A percentile compares a stretch with the other conserved stretches of the same genome.
phyloP scores from a whole-genome alignment of 2,329 filamentous ascomycete genomes.

The Nothophaeocryptopus gaeumannii region DNA sequence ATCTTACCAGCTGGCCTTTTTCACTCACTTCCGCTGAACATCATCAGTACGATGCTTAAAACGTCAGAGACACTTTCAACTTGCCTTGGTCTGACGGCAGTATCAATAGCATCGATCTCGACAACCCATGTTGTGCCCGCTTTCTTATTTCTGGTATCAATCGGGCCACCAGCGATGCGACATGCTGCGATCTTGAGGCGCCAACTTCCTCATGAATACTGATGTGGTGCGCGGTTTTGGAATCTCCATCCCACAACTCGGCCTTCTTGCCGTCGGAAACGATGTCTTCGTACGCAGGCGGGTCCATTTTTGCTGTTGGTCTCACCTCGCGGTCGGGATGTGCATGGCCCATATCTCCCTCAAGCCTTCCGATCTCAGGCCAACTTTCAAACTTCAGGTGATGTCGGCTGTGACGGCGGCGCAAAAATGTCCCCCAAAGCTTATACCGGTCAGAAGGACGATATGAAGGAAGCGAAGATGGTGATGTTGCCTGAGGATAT shows the following conservation, averaged over 20 bases:
- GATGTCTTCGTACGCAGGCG: slow-evolving; percentile 33
- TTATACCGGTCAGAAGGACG: too few species aligned
- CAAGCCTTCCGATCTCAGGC: too few species aligned
- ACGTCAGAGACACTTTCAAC: neutral
- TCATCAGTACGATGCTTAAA: slow-evolving; percentile 12
- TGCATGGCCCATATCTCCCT: too few species aligned
- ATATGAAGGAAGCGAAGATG: too few species aligned
- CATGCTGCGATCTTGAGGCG: slow-evolving; percentile 31
- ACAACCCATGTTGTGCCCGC: slow-evolving; percentile 29
- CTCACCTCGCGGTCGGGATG: neutral
- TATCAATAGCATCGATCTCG: slow-evolving; percentile 30
- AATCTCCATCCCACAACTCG: slow-evolving; percentile 12
- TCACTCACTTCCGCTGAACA: slow-evolving; percentile 13
- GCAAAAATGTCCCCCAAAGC: too few species aligned
- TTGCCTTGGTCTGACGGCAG: slow-evolving; percentile 35
- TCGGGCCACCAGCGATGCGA: slow-evolving; percentile 30
- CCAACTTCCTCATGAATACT: slow-evolving; percentile 32
- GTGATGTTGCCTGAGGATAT: slow-evolving; percentile 1
- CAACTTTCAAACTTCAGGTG: too few species aligned
- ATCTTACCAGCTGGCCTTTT: slow-evolving; percentile 29
- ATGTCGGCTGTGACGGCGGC: too few species aligned
- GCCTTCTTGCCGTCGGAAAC: slow-evolving; percentile 4
- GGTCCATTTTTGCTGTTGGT: slow-evolving; percentile 20
- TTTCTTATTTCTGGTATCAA: slow-evolving; percentile 25
- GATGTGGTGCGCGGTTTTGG: slow-evolving; percentile 22